Percentiles rank a stretch among this genome's conserved stretches.
These are phyloP conservation scores for Calycina herbarum DNA, from an alignment of 2,329 filamentous ascomycete species.

Conservation along the genomic window DNA sequence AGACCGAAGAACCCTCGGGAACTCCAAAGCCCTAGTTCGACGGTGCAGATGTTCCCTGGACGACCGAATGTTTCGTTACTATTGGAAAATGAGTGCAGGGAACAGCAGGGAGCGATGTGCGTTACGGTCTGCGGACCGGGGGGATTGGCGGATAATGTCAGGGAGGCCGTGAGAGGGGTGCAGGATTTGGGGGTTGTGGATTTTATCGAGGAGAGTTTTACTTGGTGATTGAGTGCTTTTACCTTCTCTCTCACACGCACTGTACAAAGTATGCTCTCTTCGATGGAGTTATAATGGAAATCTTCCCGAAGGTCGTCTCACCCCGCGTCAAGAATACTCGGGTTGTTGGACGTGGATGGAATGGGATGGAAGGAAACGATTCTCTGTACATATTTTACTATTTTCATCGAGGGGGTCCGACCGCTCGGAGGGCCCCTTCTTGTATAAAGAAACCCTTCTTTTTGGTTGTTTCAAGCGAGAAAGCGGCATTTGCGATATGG, in stretches of 20 bases:
- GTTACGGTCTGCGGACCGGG: slow-evolving; percentile 81
- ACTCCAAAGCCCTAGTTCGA: slow-evolving; percentile 72
- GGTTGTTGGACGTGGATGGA: too few species aligned
- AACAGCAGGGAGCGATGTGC: slow-evolving; percentile 84
- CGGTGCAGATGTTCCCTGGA: slow-evolving; percentile 89
- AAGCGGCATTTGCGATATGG: too few species aligned
- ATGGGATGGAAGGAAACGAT: too few species aligned
- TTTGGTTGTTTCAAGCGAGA: too few species aligned
- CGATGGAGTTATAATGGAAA: too few species aligned
- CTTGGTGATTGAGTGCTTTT: slow-evolving; percentile 37
- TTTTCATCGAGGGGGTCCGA: too few species aligned
- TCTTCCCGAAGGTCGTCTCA: too few species aligned
- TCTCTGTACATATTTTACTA: too few species aligned
- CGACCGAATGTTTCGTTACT: slow-evolving; percentile 79
- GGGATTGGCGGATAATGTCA: slow-evolving; percentile 72
- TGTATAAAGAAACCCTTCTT: too few species aligned
- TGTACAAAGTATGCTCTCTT: too few species aligned
- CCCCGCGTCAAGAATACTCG: too few species aligned
- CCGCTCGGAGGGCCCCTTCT: too few species aligned
- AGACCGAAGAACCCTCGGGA: slow-evolving; percentile 76
- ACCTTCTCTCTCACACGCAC: background rate
- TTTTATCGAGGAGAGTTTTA: slow-evolving; percentile 77
- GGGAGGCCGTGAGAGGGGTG: slow-evolving; percentile 63
- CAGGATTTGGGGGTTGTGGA: slow-evolving; percentile 66
- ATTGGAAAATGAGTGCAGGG: slow-evolving; percentile 77